Percentiles rank a stretch among this genome's conserved stretches.
Evolutionary conservation across 225 moss, liverwort and hornwort genomes (phyloP).

Genomic region (Anthoceros angustus): DNA sequence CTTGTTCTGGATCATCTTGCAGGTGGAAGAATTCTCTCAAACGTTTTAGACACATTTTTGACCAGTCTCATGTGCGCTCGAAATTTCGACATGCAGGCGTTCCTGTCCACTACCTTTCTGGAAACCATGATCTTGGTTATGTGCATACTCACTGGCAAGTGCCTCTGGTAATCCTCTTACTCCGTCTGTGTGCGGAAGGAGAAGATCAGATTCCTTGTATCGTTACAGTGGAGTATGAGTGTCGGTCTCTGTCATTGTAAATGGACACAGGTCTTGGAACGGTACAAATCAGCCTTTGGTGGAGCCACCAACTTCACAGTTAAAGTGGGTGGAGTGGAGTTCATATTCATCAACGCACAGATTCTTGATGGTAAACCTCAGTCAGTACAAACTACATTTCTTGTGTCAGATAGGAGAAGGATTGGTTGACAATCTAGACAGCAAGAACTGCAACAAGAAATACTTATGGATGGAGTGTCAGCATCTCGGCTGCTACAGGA

Average conservation of each 20-base stretch:
- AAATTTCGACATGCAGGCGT: slow-evolving; percentile 28
- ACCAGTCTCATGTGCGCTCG: slow-evolving; percentile 47
- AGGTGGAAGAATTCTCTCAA: slow-evolving; percentile 51
- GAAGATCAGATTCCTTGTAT: slow-evolving; percentile 6
- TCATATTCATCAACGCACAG: slow-evolving; percentile 64
- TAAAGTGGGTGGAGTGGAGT: slow-evolving; percentile 46
- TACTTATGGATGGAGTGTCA: slow-evolving; percentile 33
- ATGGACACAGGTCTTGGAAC: slow-evolving; percentile 31
- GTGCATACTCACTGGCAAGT: slow-evolving; percentile 33
- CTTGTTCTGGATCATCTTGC: slow-evolving; percentile 4
- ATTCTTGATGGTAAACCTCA: slow-evolving; percentile 53
- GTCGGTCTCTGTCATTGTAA: not conserved
- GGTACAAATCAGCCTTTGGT: slow-evolving; percentile 33
- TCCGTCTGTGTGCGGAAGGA: not conserved
- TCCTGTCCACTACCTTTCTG: slow-evolving; percentile 51
- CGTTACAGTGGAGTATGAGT: not conserved
- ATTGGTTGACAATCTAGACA: not conserved
- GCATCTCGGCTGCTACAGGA: slow-evolving; percentile 41
- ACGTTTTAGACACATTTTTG: slow-evolving; percentile 60
- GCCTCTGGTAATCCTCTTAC: slow-evolving; percentile 24
- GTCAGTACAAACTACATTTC: not conserved
- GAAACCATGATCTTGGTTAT: slow-evolving; percentile 66
- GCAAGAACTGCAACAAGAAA: slow-evolving; percentile 13
- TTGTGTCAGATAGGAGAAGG: not conserved
- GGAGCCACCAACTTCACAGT: slow-evolving; percentile 31